Evolutionary conservation across 306 rosid species (phyloP).

Genomic region (Astragalus glycyphyllos): DNA sequence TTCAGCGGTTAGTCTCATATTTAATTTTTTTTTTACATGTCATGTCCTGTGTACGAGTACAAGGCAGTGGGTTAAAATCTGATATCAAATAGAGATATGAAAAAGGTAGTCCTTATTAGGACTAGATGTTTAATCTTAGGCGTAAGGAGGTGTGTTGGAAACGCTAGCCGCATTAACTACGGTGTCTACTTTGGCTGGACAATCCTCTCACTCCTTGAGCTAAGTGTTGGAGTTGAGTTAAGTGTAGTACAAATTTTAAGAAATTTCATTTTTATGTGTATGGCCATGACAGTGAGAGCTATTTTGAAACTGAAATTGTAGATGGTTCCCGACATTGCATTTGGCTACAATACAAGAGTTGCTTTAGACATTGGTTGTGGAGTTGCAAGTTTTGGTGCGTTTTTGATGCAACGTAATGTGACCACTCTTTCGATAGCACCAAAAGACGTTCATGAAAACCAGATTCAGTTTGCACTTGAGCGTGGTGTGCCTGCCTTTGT

Average conservation of each 20-base stretch:
- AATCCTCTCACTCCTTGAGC: no score
- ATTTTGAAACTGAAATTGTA: conserved; percentile 44
- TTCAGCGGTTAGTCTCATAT: conserved; percentile 58
- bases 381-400: conserved; percentile 93
- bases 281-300: conserved; percentile 21
- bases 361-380: conserved; percentile 90
- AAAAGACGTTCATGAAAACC: conserved; percentile 86
- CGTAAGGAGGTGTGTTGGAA: not conserved
- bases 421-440: conserved; percentile 80
- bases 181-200: no score
- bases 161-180: no score
- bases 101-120: no score
- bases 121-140: not conserved
- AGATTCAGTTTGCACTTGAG: conserved; percentile 93
- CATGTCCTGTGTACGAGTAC: no score
- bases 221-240: not conserved
- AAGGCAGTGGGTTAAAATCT: not conserved
- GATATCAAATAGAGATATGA: not conserved
- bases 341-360: conserved; percentile 70
- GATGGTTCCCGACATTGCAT: conserved; percentile 88
- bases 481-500: conserved; percentile 95
- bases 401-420: conserved; percentile 73
- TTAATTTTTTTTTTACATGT: not conserved
- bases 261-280: conserved; percentile 12
- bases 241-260: not conserved